Base-by-base conservation (phyloP, 2,329 filamentous ascomycete species). In the Cercospora nicotianae region DNA sequence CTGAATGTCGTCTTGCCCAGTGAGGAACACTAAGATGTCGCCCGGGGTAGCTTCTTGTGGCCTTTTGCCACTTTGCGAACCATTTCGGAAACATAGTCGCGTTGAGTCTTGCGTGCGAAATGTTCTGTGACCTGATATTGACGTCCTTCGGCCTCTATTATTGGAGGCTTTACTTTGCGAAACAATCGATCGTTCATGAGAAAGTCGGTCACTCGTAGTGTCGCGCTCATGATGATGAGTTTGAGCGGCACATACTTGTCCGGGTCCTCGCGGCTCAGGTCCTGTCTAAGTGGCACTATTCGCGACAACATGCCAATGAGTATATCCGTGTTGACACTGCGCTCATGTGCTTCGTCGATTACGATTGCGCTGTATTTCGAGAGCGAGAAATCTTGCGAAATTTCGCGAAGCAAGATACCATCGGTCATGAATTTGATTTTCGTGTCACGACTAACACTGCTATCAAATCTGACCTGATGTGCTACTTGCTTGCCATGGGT, bases 381-480 rank as follows among this genome's bases (percentile, higher is more conserved):
- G 55, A 99, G 81, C 0, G 92, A 86, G 75, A 98, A 93, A 77
- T 99, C 95, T 72, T 95, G 90, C 0, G 92, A 90, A 64, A 97
- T 90, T 79, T 99, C 95, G 66, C 95, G 90, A 9, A 99, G 86
- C 68, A 99, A 83, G 30, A 99, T 93, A 85, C 95, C 95, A 79
- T 99, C 95, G 0, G 95, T 99, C 94, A 99, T 97, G 81, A 98
- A 99, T 79, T 99, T 99, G 78, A 99, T 88, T 5, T 92, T 91
- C 0, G 95, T 99, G 63, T 93, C 90, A 30, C 89, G 84, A 60
- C 89, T 88, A 1, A 91, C 89, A 0, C 90, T 94, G 60, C 91
- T 93, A 77, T 99, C 95, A 72, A 98, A 99, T 26, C 96, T 91
- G 74, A 99, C 97, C 78, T 82, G 95, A 78, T 98, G 96, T 4